Evolutionary conservation across 306 rosid genomes (phyloP), one percentile per base, ranked within the genome.

Genomic region (Sicyos edulis): DNA sequence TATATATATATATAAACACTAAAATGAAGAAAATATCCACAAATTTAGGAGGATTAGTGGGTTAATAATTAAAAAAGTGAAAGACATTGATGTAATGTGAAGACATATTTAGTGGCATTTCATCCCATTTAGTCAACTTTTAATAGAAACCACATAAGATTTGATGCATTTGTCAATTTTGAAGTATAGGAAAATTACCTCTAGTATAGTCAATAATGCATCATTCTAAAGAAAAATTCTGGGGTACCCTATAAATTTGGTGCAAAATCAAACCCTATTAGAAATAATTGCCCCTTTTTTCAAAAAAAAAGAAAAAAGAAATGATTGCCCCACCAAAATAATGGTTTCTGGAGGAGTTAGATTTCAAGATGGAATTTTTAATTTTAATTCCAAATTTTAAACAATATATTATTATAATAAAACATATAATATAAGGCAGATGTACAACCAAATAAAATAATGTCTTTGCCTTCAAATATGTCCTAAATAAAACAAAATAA

Each of bases 11-110:
- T 26, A 26, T 26, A 26, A 32, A 4, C 37, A 32, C 37, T 47
- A 62, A 64, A 8, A 61, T 34, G 42, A 60, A 24, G 44, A 26
- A 61, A 22, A 19, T 65, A 51, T 34, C 71, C 71, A 65, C 7
- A 65, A 65, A 65, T 65, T 65, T 44, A 20, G 71, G 71, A 44
- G 71, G 71, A 65, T 9, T 65, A 42, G 17, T 42, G 71, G 71
- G 20, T 1, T 65, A 19, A 65, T 65, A n/a, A 44, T 65, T 10
- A 65, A 65, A 65, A 26, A 65, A 40, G 10, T 65, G 32, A 19
- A 44, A 65, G 26, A 44, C 52, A 20, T 44, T 66, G 29, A 64
- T 64, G 53, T 8, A 52, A 17, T 42, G n/a, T 20, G 26, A 5
- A 40, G 17, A 32, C 49, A 32, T 60, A 0, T 34, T 62, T 62